Base-by-base conservation (phyloP, 1,139 yeast species). In the Taphrina sp. region DNA sequence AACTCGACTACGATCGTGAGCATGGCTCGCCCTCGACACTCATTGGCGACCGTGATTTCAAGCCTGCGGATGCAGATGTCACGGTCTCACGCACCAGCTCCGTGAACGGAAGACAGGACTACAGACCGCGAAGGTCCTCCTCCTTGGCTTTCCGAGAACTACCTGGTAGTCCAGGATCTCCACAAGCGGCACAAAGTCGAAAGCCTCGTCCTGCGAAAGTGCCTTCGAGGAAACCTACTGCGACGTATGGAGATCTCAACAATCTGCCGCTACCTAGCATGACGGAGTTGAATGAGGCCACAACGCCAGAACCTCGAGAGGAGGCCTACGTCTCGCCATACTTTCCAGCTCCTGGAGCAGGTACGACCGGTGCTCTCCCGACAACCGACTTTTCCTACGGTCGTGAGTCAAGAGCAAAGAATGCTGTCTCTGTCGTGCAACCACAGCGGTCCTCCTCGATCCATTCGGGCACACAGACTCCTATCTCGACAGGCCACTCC, bases 311-410 rank as follows among this genome's bases (percentile, higher is more conserved):
- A 14, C 39, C 37, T 7, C n/a, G 14, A 5, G 42, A 1, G 2
- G 42, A 16, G 7, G 10, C 44, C 7, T 49, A 49, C 24, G 28
- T 49, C 24, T 49, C 54, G 23, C 54, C 54, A 17, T 49, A 49
- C 22, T 49, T 49, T 26, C 54, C 54, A 5, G 54, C 54, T 22
- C 54, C 54, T 2, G 54, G 54, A 10, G 54, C 54, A 5, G 54
- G 54, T n/a, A 49, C 54, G 7, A 49, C 54, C 5, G 54, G 54
- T 5, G 44, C 44, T 5, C 17, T 49, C 19, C 54, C 54, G 12
- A 33, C 54, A 10, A 33, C 43, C 7, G 29, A 49, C 8, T 49
- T 49, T 16, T 5, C 19, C 12, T 43, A 19, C 38, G 43, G 29
- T 3, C 44, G 16, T 8, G 36, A 20, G 14, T 17, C 28, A 1